Conservation (phyloP, 2,329 filamentous ascomycete genomes). For the Beauveria sp. region DNA sequence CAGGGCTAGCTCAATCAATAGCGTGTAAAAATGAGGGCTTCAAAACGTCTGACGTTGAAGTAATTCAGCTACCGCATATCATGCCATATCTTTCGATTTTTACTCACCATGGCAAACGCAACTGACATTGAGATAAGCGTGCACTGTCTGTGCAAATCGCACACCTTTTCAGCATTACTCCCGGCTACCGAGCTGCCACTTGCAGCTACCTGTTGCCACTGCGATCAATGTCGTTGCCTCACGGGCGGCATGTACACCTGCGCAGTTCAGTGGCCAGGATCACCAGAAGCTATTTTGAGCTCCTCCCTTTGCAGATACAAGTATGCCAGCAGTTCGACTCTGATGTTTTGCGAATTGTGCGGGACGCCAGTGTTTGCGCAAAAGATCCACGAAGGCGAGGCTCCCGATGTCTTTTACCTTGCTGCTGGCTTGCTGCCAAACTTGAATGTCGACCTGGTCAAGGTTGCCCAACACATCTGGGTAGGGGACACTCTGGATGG, state of each 20-base stretch:
- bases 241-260: constrained; percentile 36
- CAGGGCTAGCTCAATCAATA: neutral
- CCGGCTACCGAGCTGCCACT: constrained; percentile 32
- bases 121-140: neutral
- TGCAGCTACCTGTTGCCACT: constrained; percentile 35
- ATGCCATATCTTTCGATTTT: neutral
- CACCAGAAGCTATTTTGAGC: constrained; percentile 17
- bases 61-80: neutral
- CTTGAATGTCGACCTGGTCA: constrained; percentile 21
- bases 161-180: constrained; percentile 30
- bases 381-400: constrained; percentile 2
- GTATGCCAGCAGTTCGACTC: constrained; percentile 24
- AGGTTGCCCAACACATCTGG: constrained; percentile 32
- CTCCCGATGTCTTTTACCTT: constrained; percentile 18
- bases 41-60: neutral
- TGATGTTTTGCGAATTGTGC: constrained; percentile 36
- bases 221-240: constrained; percentile 37
- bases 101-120: neutral
- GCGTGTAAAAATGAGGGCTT: neutral
- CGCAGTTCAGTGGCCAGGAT: constrained; percentile 29
- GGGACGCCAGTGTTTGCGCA: constrained; percentile 36
- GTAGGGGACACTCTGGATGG: constrained; percentile 45
- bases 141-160: constrained; percentile 36
- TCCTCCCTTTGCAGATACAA: constrained; percentile 26
- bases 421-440: constrained; percentile 32